These are phyloP conservation scores for Botrytis hyacinthi DNA, from an alignment of 2,329 filamentous ascomycete species.

Conservation along the genomic window DNA sequence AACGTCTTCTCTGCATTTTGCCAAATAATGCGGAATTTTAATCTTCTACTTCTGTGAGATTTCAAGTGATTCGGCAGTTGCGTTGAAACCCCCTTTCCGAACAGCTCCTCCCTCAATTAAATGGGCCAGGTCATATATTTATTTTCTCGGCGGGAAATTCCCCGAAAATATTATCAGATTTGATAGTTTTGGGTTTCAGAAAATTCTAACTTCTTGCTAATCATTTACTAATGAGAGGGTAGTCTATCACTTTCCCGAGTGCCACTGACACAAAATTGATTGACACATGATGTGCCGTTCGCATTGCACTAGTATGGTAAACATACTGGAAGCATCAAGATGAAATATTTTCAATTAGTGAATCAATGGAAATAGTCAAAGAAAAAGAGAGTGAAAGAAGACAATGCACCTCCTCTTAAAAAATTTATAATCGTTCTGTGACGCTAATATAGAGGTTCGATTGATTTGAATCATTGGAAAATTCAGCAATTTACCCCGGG, in stretches of 20 bases:
- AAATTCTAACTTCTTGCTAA: not conserved
- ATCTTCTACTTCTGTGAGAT: not conserved
- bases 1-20: not conserved
- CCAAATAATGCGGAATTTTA: not conserved
- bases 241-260: not conserved
- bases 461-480: not conserved
- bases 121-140: not conserved
- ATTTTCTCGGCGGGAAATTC: not conserved
- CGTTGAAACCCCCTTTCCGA: not conserved
- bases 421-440: accelerated
- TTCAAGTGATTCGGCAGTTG: not conserved
- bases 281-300: not conserved
- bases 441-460: not conserved
- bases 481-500: not conserved
- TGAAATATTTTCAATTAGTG: not conserved
- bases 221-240: accelerated
- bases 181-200: accelerated
- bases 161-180: not conserved
- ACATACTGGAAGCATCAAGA: too few species aligned
- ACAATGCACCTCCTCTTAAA: not conserved
- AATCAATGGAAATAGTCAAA: not conserved
- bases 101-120: not conserved
- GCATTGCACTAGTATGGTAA: not conserved
- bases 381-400: not conserved
- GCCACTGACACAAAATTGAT: not conserved